Evolutionary conservation across 164 flowering plant genomes (phyloP), one percentile per base, ranked within the genome.

Genomic region (Hamamelis virginiana): DNA sequence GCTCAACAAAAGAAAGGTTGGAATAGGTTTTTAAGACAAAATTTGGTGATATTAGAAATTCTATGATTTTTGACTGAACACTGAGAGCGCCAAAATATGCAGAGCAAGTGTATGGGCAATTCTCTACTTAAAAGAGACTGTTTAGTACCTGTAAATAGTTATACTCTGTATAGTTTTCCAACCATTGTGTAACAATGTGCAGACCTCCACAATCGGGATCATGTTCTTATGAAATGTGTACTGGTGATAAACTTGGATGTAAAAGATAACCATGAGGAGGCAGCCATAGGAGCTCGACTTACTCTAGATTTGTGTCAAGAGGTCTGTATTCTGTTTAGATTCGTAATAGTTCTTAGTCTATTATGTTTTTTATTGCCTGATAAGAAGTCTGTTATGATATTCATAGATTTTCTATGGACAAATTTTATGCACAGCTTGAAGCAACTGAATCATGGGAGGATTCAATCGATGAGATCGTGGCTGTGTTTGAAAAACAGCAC

Each of bases 241-340:
- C 69, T 92, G 69, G 83, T 89, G 47, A 86, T 94, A 61, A 94
- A 94, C 73, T 81, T 94, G 81, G 98, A 94, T 69, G 97, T 92
- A 5, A 94, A 92, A 87, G 98, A 94, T 78, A 94, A 94, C 81
- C 98, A 94, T 45, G 98, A 94, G 75, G 98, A 94, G 80, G 98
- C 98, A 48, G 98, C 98, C 10, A 74, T 82, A 9, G 97, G 98
- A 59, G 97, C 84, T 67, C 87, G 91, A 53, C 90, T 85, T 58
- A 75, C 97, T 51, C 76, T 92, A 33, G 90, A 88, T 53, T 78
- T 94, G 65, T 94, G 98, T 76, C 82, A 87, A 70, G 87, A 89
- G 93, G 98, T 91, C 26, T 66, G 73, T 22, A 18, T 33, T 21
- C 28, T 46, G 57, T 45, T 21, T 5, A 18, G 22, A 45, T 55